Base-by-base conservation (phyloP, 1,284 basidiomycete species). In the Megacollybia platyphylla region DNA sequence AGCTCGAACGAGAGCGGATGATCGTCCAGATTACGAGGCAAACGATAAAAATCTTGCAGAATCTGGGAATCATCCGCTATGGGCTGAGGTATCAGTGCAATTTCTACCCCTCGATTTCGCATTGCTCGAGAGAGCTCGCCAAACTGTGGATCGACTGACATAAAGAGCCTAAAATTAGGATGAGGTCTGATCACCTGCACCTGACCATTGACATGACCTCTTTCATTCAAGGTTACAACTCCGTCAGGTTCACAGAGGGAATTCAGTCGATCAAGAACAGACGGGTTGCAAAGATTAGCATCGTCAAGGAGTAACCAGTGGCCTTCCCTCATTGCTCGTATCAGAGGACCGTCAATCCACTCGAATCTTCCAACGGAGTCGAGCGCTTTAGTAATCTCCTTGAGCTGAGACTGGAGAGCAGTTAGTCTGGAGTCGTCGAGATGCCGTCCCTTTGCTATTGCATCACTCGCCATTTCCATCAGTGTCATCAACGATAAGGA, bases 111-210 rank as follows among this genome's bases (percentile, higher is more conserved):
- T 50, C 96, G 81, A 59, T 99, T 99, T 34, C 96, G 80, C 96
- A 99, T 99, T 1, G 96, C 96, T 31, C 96, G 74, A 5, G 94
- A 97, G 7, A 99, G 68, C 62, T 99, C 96, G 39, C 96, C 97
- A 50, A 86, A 74, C 47, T 81, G 78, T 15, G 91, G 85, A 56
- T 99, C 89, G 45, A 96, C 79, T 4, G 83, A 79, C 91, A 99
- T 96, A 62, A 98, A 87, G 7, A 99, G 67, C 28, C 93, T 75
- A 65, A 99, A 99, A 52, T 84, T 68, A 1, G 84, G 74, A 59
- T 98, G 92, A 1, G 96, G 93, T 20, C 61, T 70, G 47, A 98
- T 64, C 40, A 82, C 62, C 51, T 87, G 79, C 1, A 93, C 78
- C 32, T 72, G 65, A 28, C 87, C 87, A 44, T 85, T 65, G 35